Conservation (phyloP, 2,329 filamentous ascomycete species). For the Xylaria sp. region DNA sequence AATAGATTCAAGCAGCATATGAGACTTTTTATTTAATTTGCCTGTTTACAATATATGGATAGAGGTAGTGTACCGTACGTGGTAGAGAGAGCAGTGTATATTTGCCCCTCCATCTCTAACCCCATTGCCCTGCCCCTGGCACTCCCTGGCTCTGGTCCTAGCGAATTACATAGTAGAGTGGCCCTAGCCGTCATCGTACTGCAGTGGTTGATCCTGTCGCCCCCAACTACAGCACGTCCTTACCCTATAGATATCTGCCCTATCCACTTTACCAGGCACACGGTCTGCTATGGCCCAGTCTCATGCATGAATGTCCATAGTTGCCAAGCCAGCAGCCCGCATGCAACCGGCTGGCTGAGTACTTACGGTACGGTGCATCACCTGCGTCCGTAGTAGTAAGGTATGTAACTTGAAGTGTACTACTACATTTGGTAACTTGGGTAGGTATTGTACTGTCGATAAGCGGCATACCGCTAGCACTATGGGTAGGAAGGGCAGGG, state of each 20-base stretch:
- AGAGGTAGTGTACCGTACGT: too few relatives aligned
- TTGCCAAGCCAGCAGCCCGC: conserved; percentile 34
- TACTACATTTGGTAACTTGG: too few relatives aligned
- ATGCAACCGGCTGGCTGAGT: neutral
- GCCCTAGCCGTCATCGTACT: conserved; percentile 4
- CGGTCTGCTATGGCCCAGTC: conserved; percentile 30
- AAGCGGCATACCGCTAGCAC: too few relatives aligned
- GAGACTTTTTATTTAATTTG: too few relatives aligned
- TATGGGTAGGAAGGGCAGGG: too few relatives aligned
- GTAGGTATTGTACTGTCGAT: too few relatives aligned
- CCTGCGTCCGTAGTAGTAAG: too few relatives aligned
- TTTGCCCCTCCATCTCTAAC: neutral
- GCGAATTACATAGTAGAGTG: conserved; percentile 23
- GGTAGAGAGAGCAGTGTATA: too few relatives aligned
- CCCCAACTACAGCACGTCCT: neutral
- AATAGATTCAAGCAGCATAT: too few relatives aligned
- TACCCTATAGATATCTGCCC: neutral
- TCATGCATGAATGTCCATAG: conserved; percentile 37
- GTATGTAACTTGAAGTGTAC: too few relatives aligned
- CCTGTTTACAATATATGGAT: too few relatives aligned
- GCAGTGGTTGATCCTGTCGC: conserved; percentile 4
- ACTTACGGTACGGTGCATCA: too few relatives aligned
- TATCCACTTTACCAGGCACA: conserved; percentile 43
- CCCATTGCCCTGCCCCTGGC: neutral
- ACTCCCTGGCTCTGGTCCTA: neutral